These are phyloP conservation scores for Sporothrix globosa DNA, from an alignment of 2,329 filamentous ascomycete genomes.

Conservation along the genomic window DNA sequence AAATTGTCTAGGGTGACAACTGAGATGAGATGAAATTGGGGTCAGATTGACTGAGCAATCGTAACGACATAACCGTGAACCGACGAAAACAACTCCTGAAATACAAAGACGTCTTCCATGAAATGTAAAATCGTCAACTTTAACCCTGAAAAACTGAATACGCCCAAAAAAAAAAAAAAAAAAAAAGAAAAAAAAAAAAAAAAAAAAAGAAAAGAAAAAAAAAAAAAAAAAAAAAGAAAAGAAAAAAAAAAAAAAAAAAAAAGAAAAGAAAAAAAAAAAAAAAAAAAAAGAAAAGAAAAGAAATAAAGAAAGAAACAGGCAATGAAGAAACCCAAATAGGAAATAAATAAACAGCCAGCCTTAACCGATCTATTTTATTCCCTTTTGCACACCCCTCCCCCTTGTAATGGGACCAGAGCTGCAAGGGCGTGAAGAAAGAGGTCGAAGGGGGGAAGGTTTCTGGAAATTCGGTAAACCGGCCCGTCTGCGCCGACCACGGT, in stretches of 20 bases:
- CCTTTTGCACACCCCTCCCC: background rate
- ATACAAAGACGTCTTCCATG: background rate
- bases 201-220: background rate
- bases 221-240: background rate
- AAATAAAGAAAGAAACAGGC: no score
- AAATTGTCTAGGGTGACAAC: background rate
- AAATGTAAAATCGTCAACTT: background rate
- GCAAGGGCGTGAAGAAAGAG: background rate
- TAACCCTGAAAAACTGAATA: background rate
- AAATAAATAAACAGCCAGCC: slow-evolving; percentile 6
- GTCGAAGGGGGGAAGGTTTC: background rate
- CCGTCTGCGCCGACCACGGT: slow-evolving; percentile 2
- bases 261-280: slow-evolving; percentile 4
- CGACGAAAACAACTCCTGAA: background rate
- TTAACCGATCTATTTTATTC: background rate
- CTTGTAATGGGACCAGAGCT: background rate
- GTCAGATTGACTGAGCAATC: background rate
- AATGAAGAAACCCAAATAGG: slow-evolving; percentile 6
- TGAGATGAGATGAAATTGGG: background rate
- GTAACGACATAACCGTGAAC: background rate
- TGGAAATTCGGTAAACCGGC: slow-evolving; percentile 18
- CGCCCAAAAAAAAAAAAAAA: background rate
- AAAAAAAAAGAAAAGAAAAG: background rate
- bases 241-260: background rate
- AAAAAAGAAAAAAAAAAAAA: background rate